Evolutionary conservation across 2,329 filamentous ascomycete genomes (phyloP).

Genomic region (Xylariomycetidae sp.): DNA sequence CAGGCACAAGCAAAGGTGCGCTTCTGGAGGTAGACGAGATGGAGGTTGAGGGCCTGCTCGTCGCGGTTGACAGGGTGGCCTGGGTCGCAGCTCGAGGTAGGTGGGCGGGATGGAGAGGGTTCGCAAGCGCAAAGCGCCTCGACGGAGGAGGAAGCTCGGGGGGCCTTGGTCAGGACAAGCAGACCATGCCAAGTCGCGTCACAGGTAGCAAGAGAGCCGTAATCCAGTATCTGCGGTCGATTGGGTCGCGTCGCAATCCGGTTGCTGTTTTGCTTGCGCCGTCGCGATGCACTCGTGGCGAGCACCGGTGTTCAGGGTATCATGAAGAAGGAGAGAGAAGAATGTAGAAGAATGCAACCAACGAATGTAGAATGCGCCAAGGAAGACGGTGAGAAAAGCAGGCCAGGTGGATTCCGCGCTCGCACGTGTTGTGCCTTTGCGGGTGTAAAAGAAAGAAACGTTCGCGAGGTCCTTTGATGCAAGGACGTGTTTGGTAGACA

Average conservation of each 20-base stretch:
- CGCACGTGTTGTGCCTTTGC: conserved; percentile 8
- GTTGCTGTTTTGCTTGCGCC: no score
- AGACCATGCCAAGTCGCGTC: background rate
- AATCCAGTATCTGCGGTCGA: background rate
- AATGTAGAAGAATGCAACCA: conserved; percentile 12
- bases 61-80: no score
- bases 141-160: background rate
- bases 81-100: no score
- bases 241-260: no score
- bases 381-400: background rate
- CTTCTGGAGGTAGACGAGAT: no score
- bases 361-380: conserved; percentile 4
- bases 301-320: conserved; percentile 6
- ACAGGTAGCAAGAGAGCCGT: background rate
- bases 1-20: no score
- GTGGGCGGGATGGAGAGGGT: background rate
- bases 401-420: conserved; percentile 3
- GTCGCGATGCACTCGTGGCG: no score
- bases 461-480: no score
- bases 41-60: no score
- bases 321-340: no score
- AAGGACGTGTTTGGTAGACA: no score
- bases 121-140: conserved; percentile 1
- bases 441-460: conserved; percentile 6
- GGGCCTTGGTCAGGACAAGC: background rate